Base-by-base conservation (phyloP, 1,284 basidiomycete species). In the Melampsora larici-populina region DNA sequence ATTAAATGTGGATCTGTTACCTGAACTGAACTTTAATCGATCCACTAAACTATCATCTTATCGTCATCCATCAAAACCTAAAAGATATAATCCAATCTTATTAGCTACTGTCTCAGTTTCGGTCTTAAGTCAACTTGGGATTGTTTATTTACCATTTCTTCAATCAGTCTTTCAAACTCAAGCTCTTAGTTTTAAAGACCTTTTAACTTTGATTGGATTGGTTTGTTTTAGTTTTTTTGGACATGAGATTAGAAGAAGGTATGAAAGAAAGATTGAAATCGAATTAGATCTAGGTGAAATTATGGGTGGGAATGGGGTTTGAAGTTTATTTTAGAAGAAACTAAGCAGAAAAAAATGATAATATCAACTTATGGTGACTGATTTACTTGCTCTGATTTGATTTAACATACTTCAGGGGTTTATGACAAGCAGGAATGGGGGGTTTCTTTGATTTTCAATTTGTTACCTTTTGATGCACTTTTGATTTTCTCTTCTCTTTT, bases 141-240 rank as follows among this genome's bases (percentile, higher is more conserved):
- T 98, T 80, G 89, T 99, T 78, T 99, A 98, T 84, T 87, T 98
- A 63, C 92, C 94, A 0, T 87, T 92, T 79, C 89, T 98, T 86
- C 96, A 98, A 84, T 87, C 88, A 68, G 87, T 99, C 63, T 99
- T 98, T 88, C 94, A 97, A 85, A 99, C 96, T 13, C 91, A 91
- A 80, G 89, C 91, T 8, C 86, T 99, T 18, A 86, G 86, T 40
- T 72, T 86, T 24, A 84, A 87, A 64, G 96, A 99, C 84, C 81
- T 99, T 79, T 85, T 86, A 36, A 88, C 90, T 49, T 86, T 99
- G 2, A 82, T 95, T 31, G 85, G 86, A n/a, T 85, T 97, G 40
- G 92, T 89, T 0, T 89, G 82, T 0, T 85, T 88, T 18, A 91
- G 90, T 73, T 89, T 94, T 82, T 84, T 82, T 26, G 74, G 92